Conservation (phyloP, 495 filamentous ascomycete species). For the Talaromyces nanjingensis region DNA sequence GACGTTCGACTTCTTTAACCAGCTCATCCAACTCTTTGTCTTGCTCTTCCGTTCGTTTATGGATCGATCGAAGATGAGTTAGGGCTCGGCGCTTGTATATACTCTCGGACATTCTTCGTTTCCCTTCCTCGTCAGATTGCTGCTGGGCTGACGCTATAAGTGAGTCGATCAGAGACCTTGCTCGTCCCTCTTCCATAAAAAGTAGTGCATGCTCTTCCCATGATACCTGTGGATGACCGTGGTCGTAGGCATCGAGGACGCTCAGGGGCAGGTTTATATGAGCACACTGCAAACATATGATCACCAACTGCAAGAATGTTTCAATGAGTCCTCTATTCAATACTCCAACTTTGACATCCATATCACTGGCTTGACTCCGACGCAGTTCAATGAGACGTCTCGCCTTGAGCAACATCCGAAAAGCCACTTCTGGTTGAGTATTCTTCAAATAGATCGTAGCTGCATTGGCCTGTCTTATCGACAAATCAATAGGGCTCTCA, state of each 20-base stretch:
- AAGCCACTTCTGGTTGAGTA: slow-evolving; percentile 12
- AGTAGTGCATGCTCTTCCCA: slow-evolving; percentile 23
- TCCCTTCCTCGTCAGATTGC: neutral
- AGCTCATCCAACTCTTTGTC: slow-evolving; percentile 16
- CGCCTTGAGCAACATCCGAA: slow-evolving; percentile 16
- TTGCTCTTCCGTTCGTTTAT: slow-evolving; percentile 13
- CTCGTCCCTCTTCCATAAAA: slow-evolving; percentile 19
- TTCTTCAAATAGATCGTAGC: slow-evolving; percentile 15
- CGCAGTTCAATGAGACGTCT: slow-evolving; percentile 14
- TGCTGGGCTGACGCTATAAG: slow-evolving; percentile 12
- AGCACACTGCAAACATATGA: slow-evolving; percentile 12
- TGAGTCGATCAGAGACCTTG: slow-evolving; percentile 19
- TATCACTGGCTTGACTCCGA: slow-evolving; percentile 15
- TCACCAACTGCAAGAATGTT: slow-evolving; percentile 16
- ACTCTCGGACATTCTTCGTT: slow-evolving; percentile 12
- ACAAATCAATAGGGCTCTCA: slow-evolving; percentile 12
- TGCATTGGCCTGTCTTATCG: slow-evolving; percentile 11
- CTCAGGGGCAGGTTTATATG: neutral
- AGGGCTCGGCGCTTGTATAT: slow-evolving; percentile 19
- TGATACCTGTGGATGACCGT: slow-evolving; percentile 15
- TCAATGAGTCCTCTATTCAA: slow-evolving; percentile 12
- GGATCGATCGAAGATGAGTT: slow-evolving; percentile 13
- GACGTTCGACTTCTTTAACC: slow-evolving; percentile 11
- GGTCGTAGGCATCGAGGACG: slow-evolving; percentile 10
- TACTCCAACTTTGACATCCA: slow-evolving; percentile 15